Base-by-base conservation (phyloP, 805 yeast species). In the Metschnikowia matae region DNA sequence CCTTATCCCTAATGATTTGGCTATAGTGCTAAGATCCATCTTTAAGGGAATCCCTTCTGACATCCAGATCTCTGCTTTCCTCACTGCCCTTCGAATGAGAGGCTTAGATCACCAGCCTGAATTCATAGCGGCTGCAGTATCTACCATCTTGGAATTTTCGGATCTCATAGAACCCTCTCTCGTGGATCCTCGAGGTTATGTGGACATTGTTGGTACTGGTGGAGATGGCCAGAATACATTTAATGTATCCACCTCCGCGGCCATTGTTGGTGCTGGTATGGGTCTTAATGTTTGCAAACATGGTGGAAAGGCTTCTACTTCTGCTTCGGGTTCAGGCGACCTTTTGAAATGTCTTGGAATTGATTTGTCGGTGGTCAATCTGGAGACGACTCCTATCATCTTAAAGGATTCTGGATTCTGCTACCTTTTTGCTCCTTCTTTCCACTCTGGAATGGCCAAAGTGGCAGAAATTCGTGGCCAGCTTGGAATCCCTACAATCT, bases 211-310 rank as follows among this genome's bases (percentile, higher is more conserved):
- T 5, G 99, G 99, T 1, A 94, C 99, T 0, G 99, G 99, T 26
- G 99, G 99, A 14, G 99, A 94, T 64, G 97, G 97, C 1, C 96
- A 94, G 63, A 86, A 94, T 64, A 94, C 99, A 0, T 94, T 94
- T 72, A 94, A 94, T 60, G 99, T 94, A 2, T 86, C 96, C 14
- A 94, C 99, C 0, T 88, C 97, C 2, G 77, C 97, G 1, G 97
- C 97, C 1, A 89, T 94, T 44, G 90, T 94, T 2, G 94, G 90
- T 0, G 89, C 98, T 0, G 99, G 99, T 6, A 85, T 89, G 75
- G 81, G 80, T 1, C 67, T 92, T 39, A 79, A 80, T 20, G 85
- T 94, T 15, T 88, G 96, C 63, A 94, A 94, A 54, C 99, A 94
- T 66, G 99, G 99, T 21, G 98, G 98, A 13, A 92, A 94, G 61